A percentile compares a stretch with the other conserved stretches of the same genome.
Conservation (phyloP, 1,139 yeast species). For the Hemisphaericaspora lyxosophila region DNA sequence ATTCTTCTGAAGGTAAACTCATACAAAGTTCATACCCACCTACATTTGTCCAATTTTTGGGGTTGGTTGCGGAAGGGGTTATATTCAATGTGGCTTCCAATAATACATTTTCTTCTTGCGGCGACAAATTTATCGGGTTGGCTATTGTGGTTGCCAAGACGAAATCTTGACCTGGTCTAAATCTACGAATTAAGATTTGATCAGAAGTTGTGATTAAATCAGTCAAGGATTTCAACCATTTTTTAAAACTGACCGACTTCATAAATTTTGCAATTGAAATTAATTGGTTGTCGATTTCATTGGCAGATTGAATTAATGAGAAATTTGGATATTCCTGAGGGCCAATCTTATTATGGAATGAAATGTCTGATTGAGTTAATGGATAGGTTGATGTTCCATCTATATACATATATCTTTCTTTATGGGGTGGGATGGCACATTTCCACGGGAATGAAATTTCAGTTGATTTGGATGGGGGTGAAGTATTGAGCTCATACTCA, state of each 20-base stretch:
- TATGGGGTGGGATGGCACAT: conserved; percentile 90
- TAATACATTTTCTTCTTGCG: conserved; percentile 45
- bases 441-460: conserved; percentile 81
- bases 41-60: conserved; percentile 69
- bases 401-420: conserved; percentile 80
- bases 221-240: conserved; percentile 69
- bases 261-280: conserved; percentile 59
- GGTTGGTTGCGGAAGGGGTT: conserved; percentile 61
- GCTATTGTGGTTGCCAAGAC: conserved; percentile 83
- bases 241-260: conserved; percentile 60
- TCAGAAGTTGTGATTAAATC: conserved; percentile 64
- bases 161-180: conserved; percentile 93
- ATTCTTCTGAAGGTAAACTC: conserved; percentile 56
- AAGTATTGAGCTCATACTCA: conserved; percentile 51
- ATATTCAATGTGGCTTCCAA: conserved; percentile 71
- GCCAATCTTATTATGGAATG: conserved; percentile 31
- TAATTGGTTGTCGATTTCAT: conserved; percentile 30
- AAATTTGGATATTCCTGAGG: conserved; percentile 59
- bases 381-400: conserved; percentile 52
- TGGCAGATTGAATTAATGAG: conserved; percentile 22
- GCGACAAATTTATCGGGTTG: conserved; percentile 39
- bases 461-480: conserved; percentile 55
- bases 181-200: conserved; percentile 73
- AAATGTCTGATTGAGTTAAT: conserved; percentile 28
- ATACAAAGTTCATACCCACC: conserved; percentile 96